Conservation (phyloP, 208 protist species). For the Acanthamoeba lenticulata region DNA sequence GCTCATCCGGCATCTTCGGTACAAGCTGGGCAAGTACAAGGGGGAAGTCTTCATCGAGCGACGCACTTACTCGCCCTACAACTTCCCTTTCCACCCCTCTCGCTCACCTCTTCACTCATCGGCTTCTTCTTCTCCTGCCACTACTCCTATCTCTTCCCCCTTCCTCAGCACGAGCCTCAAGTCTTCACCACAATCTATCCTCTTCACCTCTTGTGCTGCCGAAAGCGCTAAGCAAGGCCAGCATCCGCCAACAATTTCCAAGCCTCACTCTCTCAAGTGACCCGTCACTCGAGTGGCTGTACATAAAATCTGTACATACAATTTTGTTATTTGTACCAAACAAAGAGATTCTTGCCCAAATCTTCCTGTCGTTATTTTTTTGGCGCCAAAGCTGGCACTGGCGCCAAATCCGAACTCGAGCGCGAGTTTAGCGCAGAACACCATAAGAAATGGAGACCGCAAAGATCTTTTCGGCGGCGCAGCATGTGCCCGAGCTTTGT, state of each 20-base stretch:
- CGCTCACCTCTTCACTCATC: background rate
- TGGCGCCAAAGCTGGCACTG: background rate
- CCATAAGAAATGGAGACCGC: background rate
- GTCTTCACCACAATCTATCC: background rate
- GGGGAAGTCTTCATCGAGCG: background rate
- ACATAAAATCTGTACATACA: background rate
- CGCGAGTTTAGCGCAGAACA: background rate
- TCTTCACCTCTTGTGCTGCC: background rate
- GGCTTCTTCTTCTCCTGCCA: background rate
- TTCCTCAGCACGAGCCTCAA: slow-evolving; percentile 24
- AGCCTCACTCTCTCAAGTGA: slow-evolving; percentile 35
- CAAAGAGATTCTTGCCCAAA: too few relatives aligned
- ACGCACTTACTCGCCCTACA: slow-evolving; percentile 6
- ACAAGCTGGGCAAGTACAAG: slow-evolving; percentile 27
- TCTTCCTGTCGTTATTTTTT: background rate
- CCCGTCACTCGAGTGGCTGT: background rate
- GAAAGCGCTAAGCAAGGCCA: background rate
- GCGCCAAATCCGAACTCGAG: background rate
- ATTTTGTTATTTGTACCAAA: background rate
- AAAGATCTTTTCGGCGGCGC: background rate
- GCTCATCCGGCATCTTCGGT: background rate
- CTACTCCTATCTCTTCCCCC: background rate
- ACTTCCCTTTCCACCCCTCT: background rate
- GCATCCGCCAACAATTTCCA: background rate
- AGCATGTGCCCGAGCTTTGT: background rate